Base-by-base conservation (phyloP, 2,329 filamentous ascomycete genomes). In the Alternaria gaisen region DNA sequence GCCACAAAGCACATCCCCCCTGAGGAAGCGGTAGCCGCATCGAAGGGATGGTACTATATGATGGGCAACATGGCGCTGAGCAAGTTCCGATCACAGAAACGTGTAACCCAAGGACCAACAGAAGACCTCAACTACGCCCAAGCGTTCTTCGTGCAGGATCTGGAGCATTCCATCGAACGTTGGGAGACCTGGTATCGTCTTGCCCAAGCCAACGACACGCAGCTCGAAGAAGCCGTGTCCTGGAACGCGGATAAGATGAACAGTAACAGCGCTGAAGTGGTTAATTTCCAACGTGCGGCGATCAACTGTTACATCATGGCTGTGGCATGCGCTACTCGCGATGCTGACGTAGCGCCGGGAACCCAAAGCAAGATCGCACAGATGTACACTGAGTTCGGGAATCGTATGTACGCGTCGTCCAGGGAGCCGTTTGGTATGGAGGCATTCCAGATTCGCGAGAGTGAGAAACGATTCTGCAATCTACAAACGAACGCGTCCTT, bases 191-290 rank as follows among this genome's bases (percentile, higher is more conserved):
- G 93, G 93, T 95, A 94, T 76, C 87, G 92, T 12, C 85, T 97
- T 24, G 93, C 90, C 0, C 93, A 97, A 76, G 92, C 91, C 50
- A 94, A 93, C 71, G 93, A 97, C 77, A 90, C 92, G 52, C 93
- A 96, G 70, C 82, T 97, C 14, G 93, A 97, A 64, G 93, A 97
- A 77, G 88, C 90, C 7, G 91, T 96, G 5, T 87, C 94, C 5
- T 97, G 93, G 93, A 91, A 90, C 20, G 91, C 93, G 1, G 93
- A 97, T 68, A 97, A 96, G 78, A 90, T 97, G 80, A 97, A 97
- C 79, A 94, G 91, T 74, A 90, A 91, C 70, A 88, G 91, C 56
- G 81, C 83, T 4, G 92, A 96, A 59, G 80, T 97, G 44, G 86
- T 93, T 24, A 88, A 87, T 53, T 86, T 91, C 62, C 92, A 97